Percentiles rank a stretch among this genome's conserved stretches.
phyloP scores from a whole-genome alignment of 768 basidiomycete species.

The Rossbeevera mucosa region DNA sequence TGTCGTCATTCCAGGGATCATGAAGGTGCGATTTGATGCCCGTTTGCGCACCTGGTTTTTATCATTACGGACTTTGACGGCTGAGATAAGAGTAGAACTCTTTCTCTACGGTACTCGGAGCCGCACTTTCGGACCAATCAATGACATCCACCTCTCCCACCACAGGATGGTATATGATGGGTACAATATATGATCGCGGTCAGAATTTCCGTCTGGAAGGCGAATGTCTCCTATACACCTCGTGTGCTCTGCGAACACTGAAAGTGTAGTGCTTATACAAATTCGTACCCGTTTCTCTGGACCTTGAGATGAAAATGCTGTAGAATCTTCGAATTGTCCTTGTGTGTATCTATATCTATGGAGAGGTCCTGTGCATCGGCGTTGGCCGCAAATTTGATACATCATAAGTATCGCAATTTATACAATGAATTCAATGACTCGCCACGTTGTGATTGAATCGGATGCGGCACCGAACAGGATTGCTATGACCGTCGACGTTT shows the following conservation, averaged over 20 bases:
- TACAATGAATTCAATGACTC: not conserved
- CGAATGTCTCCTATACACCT: not conserved
- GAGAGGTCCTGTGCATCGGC: not conserved
- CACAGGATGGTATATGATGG: conserved; percentile 8
- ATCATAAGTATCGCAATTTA: not conserved
- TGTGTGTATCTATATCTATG: not conserved
- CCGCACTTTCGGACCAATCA: conserved; percentile 9
- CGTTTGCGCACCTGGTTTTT: not conserved
- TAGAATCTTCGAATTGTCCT: not conserved
- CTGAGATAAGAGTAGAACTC: conserved; percentile 11
- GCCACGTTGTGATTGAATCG: not conserved
- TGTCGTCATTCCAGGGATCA: not conserved
- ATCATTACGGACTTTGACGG: conserved; percentile 1
- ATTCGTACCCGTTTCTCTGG: not conserved
- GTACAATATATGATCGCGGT: not conserved
- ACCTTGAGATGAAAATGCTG: not conserved
- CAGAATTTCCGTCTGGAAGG: not conserved
- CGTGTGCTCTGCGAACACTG: conserved; percentile 3
- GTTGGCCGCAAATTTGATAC: not conserved
- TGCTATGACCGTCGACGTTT: not conserved
- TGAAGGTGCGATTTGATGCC: not conserved
- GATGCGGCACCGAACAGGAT: not conserved
- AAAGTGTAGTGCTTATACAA: not conserved
- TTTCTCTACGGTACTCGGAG: too few species aligned
- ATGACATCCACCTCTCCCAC: conserved; percentile 6